phyloP scores from a whole-genome alignment of 768 basidiomycete genomes.

The Mrakia gelida region DNA sequence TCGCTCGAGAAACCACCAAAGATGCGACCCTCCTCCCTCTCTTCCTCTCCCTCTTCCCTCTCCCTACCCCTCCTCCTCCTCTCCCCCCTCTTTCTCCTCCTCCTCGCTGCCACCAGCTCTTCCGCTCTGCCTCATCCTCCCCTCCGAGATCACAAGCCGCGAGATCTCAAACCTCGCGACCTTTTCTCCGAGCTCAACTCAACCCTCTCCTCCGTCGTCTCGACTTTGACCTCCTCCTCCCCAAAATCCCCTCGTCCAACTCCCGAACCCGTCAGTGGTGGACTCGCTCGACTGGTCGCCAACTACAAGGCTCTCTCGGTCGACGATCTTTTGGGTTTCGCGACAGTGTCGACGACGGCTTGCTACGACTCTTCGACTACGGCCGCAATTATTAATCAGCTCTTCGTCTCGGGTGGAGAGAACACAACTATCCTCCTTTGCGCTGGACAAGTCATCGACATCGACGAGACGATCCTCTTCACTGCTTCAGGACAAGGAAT shows the following conservation, averaged over 20 bases:
- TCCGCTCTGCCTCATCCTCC: not conserved
- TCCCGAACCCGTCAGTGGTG: not conserved
- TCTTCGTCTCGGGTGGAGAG: no score
- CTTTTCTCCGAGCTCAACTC: not conserved
- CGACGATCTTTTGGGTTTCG: not conserved
- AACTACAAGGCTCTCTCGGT: not conserved
- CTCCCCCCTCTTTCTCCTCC: not conserved
- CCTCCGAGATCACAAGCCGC: not conserved
- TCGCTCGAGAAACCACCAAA: no score
- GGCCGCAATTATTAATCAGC: no score
- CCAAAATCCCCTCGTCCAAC: not conserved
- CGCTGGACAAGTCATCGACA: not conserved
- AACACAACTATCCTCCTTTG: not conserved
- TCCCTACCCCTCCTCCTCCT: not conserved
- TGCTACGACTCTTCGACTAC: no score
- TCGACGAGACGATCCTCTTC: constrained; percentile 14
- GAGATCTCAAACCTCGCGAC: not conserved
- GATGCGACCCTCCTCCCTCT: not conserved
- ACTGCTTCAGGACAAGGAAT: not conserved
- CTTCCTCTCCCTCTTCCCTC: not conserved
- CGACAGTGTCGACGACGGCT: not conserved
- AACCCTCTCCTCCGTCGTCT: not conserved
- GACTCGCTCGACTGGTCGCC: not conserved
- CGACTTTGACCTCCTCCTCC: not conserved
- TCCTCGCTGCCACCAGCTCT: not conserved